Conservation (phyloP, 441 rosid species). For the Adansonia gregorii region DNA sequence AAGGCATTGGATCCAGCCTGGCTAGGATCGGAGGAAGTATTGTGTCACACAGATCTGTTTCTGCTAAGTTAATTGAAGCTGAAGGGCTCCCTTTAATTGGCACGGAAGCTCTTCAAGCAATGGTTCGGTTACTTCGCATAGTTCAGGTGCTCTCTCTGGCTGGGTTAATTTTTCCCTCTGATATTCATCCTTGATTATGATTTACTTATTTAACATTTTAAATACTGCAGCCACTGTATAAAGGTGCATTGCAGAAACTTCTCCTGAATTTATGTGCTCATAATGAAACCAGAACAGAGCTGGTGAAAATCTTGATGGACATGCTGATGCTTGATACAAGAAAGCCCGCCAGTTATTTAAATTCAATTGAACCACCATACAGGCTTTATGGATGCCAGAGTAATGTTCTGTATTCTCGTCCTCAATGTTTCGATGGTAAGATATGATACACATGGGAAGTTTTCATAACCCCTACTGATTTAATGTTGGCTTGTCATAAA, state of each 20-base stretch:
- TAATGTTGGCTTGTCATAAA: neutral
- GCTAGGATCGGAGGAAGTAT: constrained; percentile 63
- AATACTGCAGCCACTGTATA: constrained; percentile 80
- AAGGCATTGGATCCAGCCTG: constrained; percentile 68
- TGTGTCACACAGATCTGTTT: constrained; percentile 67
- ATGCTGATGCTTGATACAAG: constrained; percentile 86
- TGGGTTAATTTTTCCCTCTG: neutral
- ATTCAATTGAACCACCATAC: constrained; percentile 67
- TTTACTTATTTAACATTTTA: constrained; percentile 25
- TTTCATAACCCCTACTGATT: constrained; percentile 11
- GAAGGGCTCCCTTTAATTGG: constrained; percentile 92
- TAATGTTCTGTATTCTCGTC: constrained; percentile 95
- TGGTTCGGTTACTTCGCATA: constrained; percentile 89
- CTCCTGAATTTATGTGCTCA: constrained; percentile 93
- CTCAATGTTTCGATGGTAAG: constrained; percentile 88
- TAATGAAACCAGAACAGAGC: constrained; percentile 75
- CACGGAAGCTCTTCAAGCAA: constrained; percentile 76
- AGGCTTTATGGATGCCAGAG: constrained; percentile 95
- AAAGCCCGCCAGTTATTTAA: constrained; percentile 50
- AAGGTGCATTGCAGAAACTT: constrained; percentile 94
- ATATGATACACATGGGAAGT: neutral
- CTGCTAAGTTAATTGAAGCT: constrained; percentile 79
- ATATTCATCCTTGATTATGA: constrained; percentile 12
- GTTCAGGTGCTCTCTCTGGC: constrained; percentile 69
- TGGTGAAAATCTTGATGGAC: constrained; percentile 86